phyloP scores from a whole-genome alignment of 768 basidiomycete species.

The Lyophyllum decastes region DNA sequence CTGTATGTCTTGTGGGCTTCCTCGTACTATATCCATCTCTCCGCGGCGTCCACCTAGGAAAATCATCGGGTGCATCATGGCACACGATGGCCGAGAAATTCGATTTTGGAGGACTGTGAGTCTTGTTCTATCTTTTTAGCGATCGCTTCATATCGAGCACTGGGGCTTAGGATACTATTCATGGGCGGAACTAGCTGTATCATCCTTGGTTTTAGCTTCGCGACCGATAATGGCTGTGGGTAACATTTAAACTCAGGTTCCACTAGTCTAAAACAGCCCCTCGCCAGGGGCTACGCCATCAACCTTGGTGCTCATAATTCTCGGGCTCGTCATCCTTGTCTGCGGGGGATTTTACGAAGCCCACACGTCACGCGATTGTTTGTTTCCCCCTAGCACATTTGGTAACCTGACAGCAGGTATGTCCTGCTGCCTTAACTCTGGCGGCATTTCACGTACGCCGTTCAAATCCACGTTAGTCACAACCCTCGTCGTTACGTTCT shows the following conservation, averaged over 20 bases:
- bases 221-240: conserved; percentile 70
- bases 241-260: conserved; percentile 7
- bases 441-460: conserved; percentile 7
- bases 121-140: conserved; percentile 16
- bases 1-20: conserved; percentile 64
- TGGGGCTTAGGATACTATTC: conserved; percentile 59
- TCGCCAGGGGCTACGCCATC: conserved; percentile 61
- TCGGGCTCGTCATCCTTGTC: conserved; percentile 56
- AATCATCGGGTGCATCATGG: conserved; percentile 56
- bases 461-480: conserved; percentile 45
- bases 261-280: conserved; percentile 15
- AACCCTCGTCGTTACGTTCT: conserved; percentile 68
- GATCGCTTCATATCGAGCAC: conserved; percentile 8
- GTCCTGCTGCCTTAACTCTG: conserved; percentile 19
- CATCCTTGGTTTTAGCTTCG: conserved; percentile 80
- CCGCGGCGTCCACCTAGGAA: conserved; percentile 50
- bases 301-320: conserved; percentile 60
- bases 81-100: conserved; percentile 53
- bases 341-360: conserved; percentile 70
- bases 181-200: conserved; percentile 75
- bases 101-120: conserved; percentile 81
- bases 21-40: conserved; percentile 62
- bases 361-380: conserved; percentile 63
- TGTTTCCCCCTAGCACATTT: conserved; percentile 71
- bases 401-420: conserved; percentile 59